Base-by-base conservation (phyloP, 805 yeast genomes). In the Candida railenensis region DNA sequence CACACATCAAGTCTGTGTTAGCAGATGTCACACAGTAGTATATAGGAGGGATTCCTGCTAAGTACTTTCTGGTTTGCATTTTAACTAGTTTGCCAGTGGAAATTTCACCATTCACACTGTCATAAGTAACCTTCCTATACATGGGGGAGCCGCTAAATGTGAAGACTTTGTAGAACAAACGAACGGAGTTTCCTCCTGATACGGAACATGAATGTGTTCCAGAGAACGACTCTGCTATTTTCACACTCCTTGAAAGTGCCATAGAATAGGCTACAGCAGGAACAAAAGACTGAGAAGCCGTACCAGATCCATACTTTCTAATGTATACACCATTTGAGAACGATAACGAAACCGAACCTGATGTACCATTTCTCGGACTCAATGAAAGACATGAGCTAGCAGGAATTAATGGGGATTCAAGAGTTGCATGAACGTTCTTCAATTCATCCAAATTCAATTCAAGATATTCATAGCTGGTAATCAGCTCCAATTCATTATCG, bases 11-110 rank as follows among this genome's bases (percentile, higher is more conserved):
- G 34, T 55, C 54, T 40, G 53, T 39, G 18, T 46, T 46, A 36
- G 54, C 54, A 12, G 43, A 53, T 3, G 58, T 49, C 11, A 36
- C 57, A 46, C 62, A 58, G 45, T 44, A 54, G 48, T 48, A 58
- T n/a, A 43, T 48, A 0, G 62, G 61, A 1, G 43, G 22, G 14
- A 40, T 7, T 22, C 47, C 52, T 16, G 53, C 33, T 9, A 49
- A 5, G 33, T 37, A 48, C 44, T 48, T 52, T 15, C 39, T 22
- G 4, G 19, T 9, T 11, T 44, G 43, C 34, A 53, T 22, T 12
- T 37, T 8, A 16, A 19, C 9, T 57, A 59, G 53, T 14, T 34
- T 42, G 1, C 43, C 46, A 3, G 32, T 19, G 32, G 16, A 14
- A 16, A 57, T 28, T 1, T 15, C 3, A 16, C 37, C 33, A 12